These are phyloP conservation scores for Jasminum sambac DNA, from an alignment of 257 asterid species.

Conservation along the genomic window DNA sequence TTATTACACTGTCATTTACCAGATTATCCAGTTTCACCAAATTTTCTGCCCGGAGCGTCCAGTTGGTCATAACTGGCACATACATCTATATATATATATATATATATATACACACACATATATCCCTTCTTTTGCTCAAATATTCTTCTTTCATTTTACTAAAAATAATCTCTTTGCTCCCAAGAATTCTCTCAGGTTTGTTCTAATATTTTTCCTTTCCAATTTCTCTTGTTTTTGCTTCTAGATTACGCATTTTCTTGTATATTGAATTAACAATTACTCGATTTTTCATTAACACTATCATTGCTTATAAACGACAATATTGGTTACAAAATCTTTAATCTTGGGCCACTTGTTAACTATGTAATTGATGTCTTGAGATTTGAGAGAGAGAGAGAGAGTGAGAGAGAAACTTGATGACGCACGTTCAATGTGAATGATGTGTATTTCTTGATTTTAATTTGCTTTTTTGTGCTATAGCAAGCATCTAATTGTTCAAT, in stretches of 20 bases:
- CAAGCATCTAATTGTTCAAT: background rate
- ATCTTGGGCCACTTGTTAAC: background rate
- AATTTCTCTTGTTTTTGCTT: background rate
- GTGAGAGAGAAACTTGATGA: background rate
- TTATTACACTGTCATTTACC: constrained; percentile 27
- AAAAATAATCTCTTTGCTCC: constrained; percentile 5
- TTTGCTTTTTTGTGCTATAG: constrained; percentile 8
- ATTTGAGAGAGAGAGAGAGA: background rate
- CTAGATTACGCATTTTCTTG: background rate
- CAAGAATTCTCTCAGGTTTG: constrained; percentile 25
- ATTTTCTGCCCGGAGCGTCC: constrained; percentile 35
- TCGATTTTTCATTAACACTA: no score
- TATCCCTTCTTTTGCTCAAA: constrained; percentile 5
- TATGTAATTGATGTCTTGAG: background rate
- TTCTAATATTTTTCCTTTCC: background rate
- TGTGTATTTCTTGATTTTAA: constrained; percentile 1
- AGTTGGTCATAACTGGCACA: constrained; percentile 27
- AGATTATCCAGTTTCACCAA: constrained; percentile 26
- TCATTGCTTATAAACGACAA: no score
- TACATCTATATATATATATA: no score
- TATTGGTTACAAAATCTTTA: background rate
- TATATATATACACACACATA: no score
- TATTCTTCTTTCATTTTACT: constrained; percentile 15
- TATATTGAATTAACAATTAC: background rate
- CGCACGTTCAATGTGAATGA: background rate